Percentiles rank a stretch among this genome's conserved stretches.
These are phyloP conservation scores for Cocos nucifera DNA, from an alignment of 176 grass and related monocot species.

Conservation along the genomic window DNA sequence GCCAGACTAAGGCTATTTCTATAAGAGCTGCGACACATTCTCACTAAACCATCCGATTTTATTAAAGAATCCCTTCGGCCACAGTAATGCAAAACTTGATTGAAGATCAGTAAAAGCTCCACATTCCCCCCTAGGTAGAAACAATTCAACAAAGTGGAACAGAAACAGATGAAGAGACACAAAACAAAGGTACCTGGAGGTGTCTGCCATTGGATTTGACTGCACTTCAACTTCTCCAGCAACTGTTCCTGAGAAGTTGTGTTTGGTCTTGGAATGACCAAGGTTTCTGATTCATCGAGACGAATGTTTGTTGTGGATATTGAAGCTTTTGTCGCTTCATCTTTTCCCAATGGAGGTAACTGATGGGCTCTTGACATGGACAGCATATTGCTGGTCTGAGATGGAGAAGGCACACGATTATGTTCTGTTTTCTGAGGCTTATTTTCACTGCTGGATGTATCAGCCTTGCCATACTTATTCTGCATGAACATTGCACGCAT, in stretches of 20 bases:
- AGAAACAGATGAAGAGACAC: constrained; percentile 9
- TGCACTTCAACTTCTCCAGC: constrained; percentile 61
- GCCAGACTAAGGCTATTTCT: too few relatives aligned
- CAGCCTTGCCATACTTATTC: constrained; percentile 80
- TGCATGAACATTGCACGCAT: constrained; percentile 94
- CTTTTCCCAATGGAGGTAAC: constrained; percentile 10
- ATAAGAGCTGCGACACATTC: too few relatives aligned
- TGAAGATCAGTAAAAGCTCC: too few relatives aligned
- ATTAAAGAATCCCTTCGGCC: too few relatives aligned
- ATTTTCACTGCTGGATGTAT: constrained; percentile 31
- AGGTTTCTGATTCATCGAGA: constrained; percentile 31
- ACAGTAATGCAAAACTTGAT: too few relatives aligned
- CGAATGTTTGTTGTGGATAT: constrained; percentile 16
- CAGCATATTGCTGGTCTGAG: constrained; percentile 8
- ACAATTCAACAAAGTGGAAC: constrained; percentile 20
- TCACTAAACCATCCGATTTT: too few relatives aligned
- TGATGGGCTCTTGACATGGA: constrained; percentile 17
- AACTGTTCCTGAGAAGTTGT: constrained; percentile 26
- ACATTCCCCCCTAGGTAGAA: background rate
- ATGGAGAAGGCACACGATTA: constrained; percentile 15
- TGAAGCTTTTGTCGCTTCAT: constrained; percentile 22
- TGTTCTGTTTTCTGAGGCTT: constrained; percentile 29
- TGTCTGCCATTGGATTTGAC: constrained; percentile 53
- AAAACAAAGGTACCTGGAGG: constrained; percentile 65
- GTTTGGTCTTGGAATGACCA: constrained; percentile 17